phyloP scores from a whole-genome alignment of 441 rosid species.

The Croton laevigatus region DNA sequence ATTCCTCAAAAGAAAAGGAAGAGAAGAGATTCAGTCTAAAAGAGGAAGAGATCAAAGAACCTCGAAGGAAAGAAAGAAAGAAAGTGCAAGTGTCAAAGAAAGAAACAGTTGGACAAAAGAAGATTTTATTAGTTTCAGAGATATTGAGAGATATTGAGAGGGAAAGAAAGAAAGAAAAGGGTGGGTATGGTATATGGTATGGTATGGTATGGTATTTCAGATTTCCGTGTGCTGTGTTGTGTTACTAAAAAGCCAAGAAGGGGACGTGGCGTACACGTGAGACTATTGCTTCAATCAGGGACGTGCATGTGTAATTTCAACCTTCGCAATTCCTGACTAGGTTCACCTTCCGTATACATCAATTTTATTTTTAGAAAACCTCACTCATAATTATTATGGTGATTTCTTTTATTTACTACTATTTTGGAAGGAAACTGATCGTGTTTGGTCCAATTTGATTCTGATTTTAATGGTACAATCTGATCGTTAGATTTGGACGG shows the following conservation, averaged over 20 bases:
- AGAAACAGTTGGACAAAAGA: conserved; percentile 14
- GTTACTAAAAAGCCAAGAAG: conserved; percentile 24
- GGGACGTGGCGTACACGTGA: conserved; percentile 38
- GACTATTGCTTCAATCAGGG: conserved; percentile 22
- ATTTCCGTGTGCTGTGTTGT: not conserved
- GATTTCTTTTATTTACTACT: too few relatives aligned
- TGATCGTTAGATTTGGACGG: too few relatives aligned
- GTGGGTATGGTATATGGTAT: not conserved
- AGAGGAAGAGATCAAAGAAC: conserved; percentile 14
- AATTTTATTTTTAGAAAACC: too few relatives aligned
- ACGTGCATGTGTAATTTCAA: conserved; percentile 25
- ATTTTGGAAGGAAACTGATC: too few relatives aligned
- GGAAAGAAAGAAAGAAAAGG: conserved; percentile 28
- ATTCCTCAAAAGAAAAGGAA: conserved; percentile 29
- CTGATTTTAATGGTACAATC: too few relatives aligned
- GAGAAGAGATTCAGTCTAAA: conserved; percentile 38
- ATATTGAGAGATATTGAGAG: conserved; percentile 18
- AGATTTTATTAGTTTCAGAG: conserved; percentile 30
- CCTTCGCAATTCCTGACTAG: conserved; percentile 15
- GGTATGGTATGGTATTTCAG: not conserved
- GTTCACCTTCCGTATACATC: too few relatives aligned
- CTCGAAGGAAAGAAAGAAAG: conserved; percentile 15
- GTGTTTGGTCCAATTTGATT: too few relatives aligned
- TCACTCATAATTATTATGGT: too few relatives aligned
- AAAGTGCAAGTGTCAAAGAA: conserved; percentile 25